Percentiles rank a stretch among this genome's conserved stretches.
Conservation (phyloP, 148 eudicot species). For the Amaranthus palmeri region DNA sequence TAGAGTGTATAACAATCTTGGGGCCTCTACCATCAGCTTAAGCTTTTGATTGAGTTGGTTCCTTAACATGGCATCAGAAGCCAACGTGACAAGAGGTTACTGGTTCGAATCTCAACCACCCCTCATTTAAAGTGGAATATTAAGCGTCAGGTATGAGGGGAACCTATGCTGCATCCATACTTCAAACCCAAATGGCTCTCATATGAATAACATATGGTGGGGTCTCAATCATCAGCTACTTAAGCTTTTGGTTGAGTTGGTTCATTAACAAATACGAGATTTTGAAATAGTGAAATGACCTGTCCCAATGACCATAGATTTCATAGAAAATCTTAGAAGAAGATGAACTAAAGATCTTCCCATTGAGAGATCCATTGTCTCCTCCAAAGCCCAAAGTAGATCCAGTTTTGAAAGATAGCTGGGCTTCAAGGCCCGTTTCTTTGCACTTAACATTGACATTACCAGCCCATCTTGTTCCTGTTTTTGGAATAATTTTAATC, state of each 20-base stretch:
- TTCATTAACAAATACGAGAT: too few relatives aligned
- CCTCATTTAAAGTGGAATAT: too few relatives aligned
- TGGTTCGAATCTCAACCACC: too few relatives aligned
- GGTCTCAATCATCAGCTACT: background rate
- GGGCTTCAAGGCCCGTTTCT: conserved; percentile 64
- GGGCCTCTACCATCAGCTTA: too few relatives aligned
- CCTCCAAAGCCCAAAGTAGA: conserved; percentile 43
- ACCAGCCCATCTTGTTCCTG: conserved; percentile 58
- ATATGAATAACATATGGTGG: background rate
- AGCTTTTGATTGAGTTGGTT: too few relatives aligned
- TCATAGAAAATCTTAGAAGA: conserved; percentile 48
- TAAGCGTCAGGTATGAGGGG: too few relatives aligned
- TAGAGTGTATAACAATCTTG: too few relatives aligned
- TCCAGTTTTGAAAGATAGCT: conserved; percentile 38
- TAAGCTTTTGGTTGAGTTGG: too few relatives aligned
- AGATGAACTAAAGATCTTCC: conserved; percentile 46
- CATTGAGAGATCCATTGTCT: conserved; percentile 38
- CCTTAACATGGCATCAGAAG: too few relatives aligned
- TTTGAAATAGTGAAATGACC: conserved; percentile 24
- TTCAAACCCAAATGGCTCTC: too few relatives aligned
- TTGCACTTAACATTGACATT: conserved; percentile 49
- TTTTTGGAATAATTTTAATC: conserved; percentile 56
- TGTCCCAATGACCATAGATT: conserved; percentile 80
- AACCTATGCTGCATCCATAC: too few relatives aligned
- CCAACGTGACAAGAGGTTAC: too few relatives aligned